Percentiles rank a stretch among this genome's conserved stretches.
phyloP scores from a whole-genome alignment of 352 stramenopile species.

The Pythium volutum region DNA sequence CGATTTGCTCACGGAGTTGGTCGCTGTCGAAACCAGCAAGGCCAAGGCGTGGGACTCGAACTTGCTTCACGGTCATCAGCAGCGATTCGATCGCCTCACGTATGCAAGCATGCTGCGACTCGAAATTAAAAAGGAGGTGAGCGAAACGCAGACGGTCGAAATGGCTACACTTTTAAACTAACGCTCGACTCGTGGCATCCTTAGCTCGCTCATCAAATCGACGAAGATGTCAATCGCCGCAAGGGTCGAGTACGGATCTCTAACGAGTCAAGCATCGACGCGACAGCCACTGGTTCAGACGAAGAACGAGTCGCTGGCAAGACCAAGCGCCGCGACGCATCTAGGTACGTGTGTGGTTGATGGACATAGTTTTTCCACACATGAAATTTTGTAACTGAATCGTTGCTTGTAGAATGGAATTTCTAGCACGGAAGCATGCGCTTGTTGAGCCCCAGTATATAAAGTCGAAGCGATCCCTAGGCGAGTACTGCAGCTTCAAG shows the following conservation, averaged over 20 bases:
- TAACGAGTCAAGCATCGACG: not conserved
- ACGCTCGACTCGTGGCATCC: too few relatives aligned
- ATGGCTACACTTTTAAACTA: not conserved
- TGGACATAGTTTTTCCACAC: not conserved
- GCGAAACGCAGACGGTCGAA: not conserved
- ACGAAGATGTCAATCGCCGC: slow-evolving; percentile 37
- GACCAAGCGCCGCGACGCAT: slow-evolving; percentile 30
- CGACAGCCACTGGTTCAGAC: not conserved
- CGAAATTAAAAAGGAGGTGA: slow-evolving; percentile 77
- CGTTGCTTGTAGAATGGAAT: slow-evolving; percentile 35
- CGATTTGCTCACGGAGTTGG: slow-evolving; percentile 59
- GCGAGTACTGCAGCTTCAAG: slow-evolving; percentile 67
- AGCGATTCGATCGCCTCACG: slow-evolving; percentile 56
- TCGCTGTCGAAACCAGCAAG: slow-evolving; percentile 55
- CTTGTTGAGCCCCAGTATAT: slow-evolving; percentile 43
- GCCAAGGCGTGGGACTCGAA: slow-evolving; percentile 63
- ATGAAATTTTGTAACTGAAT: not conserved
- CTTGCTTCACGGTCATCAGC: slow-evolving; percentile 60
- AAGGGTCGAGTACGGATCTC: slow-evolving; percentile 10
- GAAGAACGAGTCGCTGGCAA: not conserved
- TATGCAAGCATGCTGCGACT: slow-evolving; percentile 60
- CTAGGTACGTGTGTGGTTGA: slow-evolving; percentile 27
- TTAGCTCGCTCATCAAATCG: slow-evolving; percentile 61
- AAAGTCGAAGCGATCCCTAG: slow-evolving; percentile 35
- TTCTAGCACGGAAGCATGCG: slow-evolving; percentile 47